Percentiles rank a stretch among this genome's conserved stretches.
phyloP scores from a whole-genome alignment of 1,284 basidiomycete genomes.

The Somion occarium region DNA sequence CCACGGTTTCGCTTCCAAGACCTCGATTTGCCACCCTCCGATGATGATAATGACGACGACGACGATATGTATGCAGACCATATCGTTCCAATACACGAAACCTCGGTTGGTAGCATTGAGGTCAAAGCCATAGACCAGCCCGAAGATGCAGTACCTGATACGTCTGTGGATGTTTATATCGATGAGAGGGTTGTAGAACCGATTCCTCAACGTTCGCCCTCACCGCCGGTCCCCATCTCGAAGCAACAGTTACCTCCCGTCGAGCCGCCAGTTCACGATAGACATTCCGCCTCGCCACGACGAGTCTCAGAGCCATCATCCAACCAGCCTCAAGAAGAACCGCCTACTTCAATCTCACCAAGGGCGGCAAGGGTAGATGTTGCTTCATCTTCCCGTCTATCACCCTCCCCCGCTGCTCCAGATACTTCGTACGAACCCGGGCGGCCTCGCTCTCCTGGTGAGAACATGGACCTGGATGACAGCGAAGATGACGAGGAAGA shows the following conservation, averaged over 20 bases:
- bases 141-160: too few species aligned
- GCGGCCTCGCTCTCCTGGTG: not conserved
- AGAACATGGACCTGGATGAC: constrained; percentile 5
- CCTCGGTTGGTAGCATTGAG: not conserved
- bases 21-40: not conserved
- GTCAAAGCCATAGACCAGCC: not conserved
- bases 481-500: constrained; percentile 14
- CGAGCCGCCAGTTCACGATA: not conserved
- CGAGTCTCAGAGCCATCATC: too few species aligned
- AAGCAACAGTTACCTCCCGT: not conserved
- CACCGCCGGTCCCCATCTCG: too few species aligned
- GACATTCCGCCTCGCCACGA: not conserved
- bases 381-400: not conserved
- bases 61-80: constrained; percentile 3
- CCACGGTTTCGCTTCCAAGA: constrained; percentile 1
- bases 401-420: not conserved
- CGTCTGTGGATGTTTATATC: too few species aligned
- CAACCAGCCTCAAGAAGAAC: not conserved
- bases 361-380: too few species aligned
- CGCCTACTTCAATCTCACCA: not conserved
- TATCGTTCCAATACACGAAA: constrained; percentile 1
- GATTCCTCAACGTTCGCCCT: too few species aligned
- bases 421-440: not conserved
- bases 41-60: constrained; percentile 1
- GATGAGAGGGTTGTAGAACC: too few species aligned